A percentile compares a stretch with the other conserved stretches of the same genome.
Conservation (phyloP, 2,329 filamentous ascomycete genomes). For the Fusarium sp. region DNA sequence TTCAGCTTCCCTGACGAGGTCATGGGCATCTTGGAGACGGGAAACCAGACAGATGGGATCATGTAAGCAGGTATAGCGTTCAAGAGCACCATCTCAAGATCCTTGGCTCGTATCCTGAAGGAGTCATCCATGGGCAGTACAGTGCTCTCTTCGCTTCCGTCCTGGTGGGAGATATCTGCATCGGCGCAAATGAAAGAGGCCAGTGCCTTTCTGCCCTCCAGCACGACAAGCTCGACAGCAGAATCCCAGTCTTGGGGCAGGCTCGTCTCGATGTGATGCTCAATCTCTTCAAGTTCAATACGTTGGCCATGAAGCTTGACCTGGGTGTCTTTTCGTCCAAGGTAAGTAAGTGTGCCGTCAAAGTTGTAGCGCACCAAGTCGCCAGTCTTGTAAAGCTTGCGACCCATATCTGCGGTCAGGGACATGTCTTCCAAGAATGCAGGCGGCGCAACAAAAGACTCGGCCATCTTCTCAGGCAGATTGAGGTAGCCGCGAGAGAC, state of each 20-base stretch:
- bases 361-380: conserved; percentile 60
- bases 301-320: conserved; percentile 71
- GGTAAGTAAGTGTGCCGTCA: conserved; percentile 58
- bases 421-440: background rate
- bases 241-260: conserved; percentile 23
- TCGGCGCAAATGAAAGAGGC: conserved; percentile 40
- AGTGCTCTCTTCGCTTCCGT: background rate
- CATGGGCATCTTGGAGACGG: conserved; percentile 57
- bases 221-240: conserved; percentile 40
- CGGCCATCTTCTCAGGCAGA: conserved; percentile 25
- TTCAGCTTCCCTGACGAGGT: conserved; percentile 60
- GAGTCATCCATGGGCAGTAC: background rate
- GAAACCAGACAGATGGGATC: conserved; percentile 59
- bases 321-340: conserved; percentile 69
- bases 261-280: conserved; percentile 55
- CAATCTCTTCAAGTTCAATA: conserved; percentile 63
- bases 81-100: conserved; percentile 9
- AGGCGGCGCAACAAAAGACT: conserved; percentile 27
- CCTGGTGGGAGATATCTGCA: conserved; percentile 6
- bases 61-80: conserved; percentile 53
- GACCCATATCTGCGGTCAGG: background rate
- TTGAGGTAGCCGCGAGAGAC: conserved; percentile 41
- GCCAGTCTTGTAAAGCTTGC: conserved; percentile 60
- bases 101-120: conserved; percentile 21
- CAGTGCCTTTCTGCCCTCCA: conserved; percentile 29